A percentile compares a stretch with the other conserved stretches of the same genome.
These are phyloP conservation scores for Asterionellopsis glacialis DNA, from an alignment of 108 stramenopile genomes.

Conservation along the genomic window DNA sequence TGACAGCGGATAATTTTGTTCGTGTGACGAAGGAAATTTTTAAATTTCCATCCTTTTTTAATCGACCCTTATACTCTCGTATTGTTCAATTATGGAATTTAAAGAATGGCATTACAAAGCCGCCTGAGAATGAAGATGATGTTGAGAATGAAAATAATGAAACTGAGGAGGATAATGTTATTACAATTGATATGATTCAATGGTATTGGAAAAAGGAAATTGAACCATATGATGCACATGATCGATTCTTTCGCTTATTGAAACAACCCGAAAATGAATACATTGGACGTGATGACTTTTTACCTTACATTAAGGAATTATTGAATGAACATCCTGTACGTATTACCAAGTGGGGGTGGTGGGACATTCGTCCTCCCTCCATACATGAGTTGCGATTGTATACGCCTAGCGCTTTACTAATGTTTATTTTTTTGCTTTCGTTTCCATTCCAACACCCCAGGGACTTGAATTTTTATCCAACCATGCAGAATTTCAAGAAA, in stretches of 20 bases:
- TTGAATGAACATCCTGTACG: slow-evolving; percentile 87
- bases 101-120: neutral
- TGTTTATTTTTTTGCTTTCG: neutral
- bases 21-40: slow-evolving; percentile 91
- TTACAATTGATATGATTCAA: slow-evolving; percentile 61
- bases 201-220: slow-evolving; percentile 88
- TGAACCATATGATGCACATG: slow-evolving; percentile 86
- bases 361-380: neutral
- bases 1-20: slow-evolving; percentile 59
- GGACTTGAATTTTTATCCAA: slow-evolving; percentile 85
- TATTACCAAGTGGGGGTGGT: slow-evolving; percentile 13
- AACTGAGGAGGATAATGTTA: slow-evolving; percentile 14
- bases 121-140: slow-evolving; percentile 2
- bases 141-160: neutral
- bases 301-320: slow-evolving; percentile 89
- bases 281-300: slow-evolving; percentile 89
- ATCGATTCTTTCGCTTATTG: slow-evolving; percentile 90
- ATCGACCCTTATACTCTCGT: slow-evolving; percentile 77
- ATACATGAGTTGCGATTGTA: too few species aligned
- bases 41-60: slow-evolving; percentile 91
- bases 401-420: too few species aligned
- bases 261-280: slow-evolving; percentile 73
- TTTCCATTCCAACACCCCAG: slow-evolving; percentile 9
- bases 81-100: slow-evolving; percentile 64
- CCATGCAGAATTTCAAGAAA: slow-evolving; percentile 96